phyloP scores from a whole-genome alignment of 192 early-diverging fungal genomes.

The Coemansia sp. region DNA sequence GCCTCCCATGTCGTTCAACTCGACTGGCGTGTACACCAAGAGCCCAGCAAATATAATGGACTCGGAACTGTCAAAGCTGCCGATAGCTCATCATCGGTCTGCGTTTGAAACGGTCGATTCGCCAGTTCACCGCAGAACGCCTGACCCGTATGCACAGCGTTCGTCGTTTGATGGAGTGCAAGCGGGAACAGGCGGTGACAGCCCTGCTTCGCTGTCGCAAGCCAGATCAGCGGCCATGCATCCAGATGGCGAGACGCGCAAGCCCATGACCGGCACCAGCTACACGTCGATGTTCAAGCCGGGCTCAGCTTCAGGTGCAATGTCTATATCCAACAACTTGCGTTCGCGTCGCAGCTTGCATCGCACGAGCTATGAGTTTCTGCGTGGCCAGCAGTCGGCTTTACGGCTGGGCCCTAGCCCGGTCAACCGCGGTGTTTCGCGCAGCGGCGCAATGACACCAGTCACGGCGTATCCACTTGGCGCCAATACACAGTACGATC shows the following conservation, averaged over 20 bases:
- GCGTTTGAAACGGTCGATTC: slow-evolving; percentile 2
- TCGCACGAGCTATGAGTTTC: slow-evolving; percentile 23
- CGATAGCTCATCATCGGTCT: not conserved
- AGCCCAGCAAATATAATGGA: slow-evolving; percentile 20
- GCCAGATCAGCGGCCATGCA: slow-evolving; percentile 5
- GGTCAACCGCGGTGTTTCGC: slow-evolving; percentile 26
- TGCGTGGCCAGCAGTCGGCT: slow-evolving; percentile 31
- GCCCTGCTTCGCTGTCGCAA: not conserved
- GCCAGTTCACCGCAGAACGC: not conserved
- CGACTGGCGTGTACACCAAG: slow-evolving; percentile 17
- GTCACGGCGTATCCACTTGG: slow-evolving; percentile 1
- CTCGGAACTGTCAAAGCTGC: not conserved
- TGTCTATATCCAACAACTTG: slow-evolving; percentile 34
- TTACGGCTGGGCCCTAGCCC: slow-evolving; percentile 27
- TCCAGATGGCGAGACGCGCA: slow-evolving; percentile 4
- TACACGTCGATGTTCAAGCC: slow-evolving; percentile 31
- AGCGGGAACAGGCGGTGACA: not conserved
- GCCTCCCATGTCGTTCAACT: slow-evolving; percentile 19
- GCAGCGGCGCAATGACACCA: slow-evolving; percentile 41
- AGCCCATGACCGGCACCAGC: slow-evolving; percentile 3
- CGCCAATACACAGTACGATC: slow-evolving; percentile 19
- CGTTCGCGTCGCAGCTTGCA: slow-evolving; percentile 41
- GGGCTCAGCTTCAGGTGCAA: slow-evolving; percentile 17
- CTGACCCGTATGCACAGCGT: not conserved
- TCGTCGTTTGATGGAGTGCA: not conserved